These are phyloP conservation scores for Malus hybrid DNA, from an alignment of 331 rosid genomes.

Conservation along the genomic window DNA sequence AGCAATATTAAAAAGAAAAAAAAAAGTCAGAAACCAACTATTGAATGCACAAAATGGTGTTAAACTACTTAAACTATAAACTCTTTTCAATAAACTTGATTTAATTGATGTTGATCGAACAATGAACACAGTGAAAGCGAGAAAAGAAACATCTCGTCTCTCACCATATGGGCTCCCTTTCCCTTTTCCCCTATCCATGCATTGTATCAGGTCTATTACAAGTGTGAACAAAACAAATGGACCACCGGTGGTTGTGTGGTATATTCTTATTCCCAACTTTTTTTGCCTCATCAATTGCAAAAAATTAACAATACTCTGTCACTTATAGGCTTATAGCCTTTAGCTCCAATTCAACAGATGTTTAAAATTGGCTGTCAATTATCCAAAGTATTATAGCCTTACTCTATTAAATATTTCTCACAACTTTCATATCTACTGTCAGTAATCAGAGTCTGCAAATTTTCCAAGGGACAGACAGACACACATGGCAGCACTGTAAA, in stretches of 20 bases:
- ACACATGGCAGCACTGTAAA: constrained; percentile 21
- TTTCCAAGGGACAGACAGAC: constrained; percentile 5
- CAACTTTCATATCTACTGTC: background rate
- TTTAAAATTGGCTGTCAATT: too few species aligned
- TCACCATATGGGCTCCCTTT: background rate
- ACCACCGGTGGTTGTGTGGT: background rate
- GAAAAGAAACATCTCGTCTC: background rate
- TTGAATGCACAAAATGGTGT: too few species aligned
- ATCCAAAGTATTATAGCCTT: too few species aligned
- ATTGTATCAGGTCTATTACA: background rate
- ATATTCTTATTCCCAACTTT: background rate
- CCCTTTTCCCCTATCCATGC: background rate
- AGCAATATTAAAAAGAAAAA: too few species aligned
- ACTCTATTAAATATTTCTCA: background rate
- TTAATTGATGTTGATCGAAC: background rate
- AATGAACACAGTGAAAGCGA: background rate
- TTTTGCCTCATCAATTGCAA: background rate
- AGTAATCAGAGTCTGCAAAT: too few species aligned
- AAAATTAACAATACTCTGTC: too few species aligned
- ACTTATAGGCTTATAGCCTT: too few species aligned
- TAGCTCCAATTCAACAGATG: too few species aligned
- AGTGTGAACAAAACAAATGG: background rate
- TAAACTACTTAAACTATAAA: too few species aligned
- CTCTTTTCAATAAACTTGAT: too few species aligned
- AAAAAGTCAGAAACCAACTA: too few species aligned